Percentiles rank a stretch among this genome's conserved stretches.
Evolutionary conservation across 441 rosid species (phyloP).

Genomic region (Adansonia grandidieri): DNA sequence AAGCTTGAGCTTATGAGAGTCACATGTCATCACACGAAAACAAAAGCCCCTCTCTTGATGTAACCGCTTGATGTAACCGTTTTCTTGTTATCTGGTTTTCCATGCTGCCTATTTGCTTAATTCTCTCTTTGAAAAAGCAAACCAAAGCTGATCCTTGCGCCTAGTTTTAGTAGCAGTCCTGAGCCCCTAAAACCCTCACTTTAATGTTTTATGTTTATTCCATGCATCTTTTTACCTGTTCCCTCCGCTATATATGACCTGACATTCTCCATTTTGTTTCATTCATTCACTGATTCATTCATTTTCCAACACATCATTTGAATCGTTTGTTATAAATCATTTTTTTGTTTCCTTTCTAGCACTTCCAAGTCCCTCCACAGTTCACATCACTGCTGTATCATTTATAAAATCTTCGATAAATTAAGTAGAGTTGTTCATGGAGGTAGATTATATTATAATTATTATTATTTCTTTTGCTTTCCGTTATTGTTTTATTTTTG

Average conservation of each 20-base stretch:
- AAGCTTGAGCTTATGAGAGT: constrained; percentile 24
- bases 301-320: too few relatives aligned
- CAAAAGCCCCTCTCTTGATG: constrained; percentile 14
- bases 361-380: not conserved
- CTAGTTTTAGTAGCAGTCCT: constrained; percentile 23
- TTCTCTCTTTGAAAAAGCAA: constrained; percentile 32
- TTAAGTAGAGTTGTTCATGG: not conserved
- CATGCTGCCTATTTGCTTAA: not conserved
- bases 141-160: constrained; percentile 26
- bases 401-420: not conserved
- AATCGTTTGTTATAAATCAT: constrained; percentile 9
- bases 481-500: not conserved
- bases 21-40: not conserved
- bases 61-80: constrained; percentile 33
- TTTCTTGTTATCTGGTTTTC: constrained; percentile 35
- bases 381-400: not conserved
- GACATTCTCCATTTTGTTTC: constrained; percentile 28
- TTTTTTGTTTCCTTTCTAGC: not conserved
- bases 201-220: constrained; percentile 25
- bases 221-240: constrained; percentile 12
- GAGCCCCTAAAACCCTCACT: constrained; percentile 13
- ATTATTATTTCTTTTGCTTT: not conserved
- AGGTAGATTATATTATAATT: not conserved
- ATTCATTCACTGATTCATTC: constrained; percentile 1
- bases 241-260: constrained; percentile 22